Percentiles rank a stretch among this genome's conserved stretches.
phyloP scores from a whole-genome alignment of 1,284 basidiomycete species.

The Heterobasidion annosum region DNA sequence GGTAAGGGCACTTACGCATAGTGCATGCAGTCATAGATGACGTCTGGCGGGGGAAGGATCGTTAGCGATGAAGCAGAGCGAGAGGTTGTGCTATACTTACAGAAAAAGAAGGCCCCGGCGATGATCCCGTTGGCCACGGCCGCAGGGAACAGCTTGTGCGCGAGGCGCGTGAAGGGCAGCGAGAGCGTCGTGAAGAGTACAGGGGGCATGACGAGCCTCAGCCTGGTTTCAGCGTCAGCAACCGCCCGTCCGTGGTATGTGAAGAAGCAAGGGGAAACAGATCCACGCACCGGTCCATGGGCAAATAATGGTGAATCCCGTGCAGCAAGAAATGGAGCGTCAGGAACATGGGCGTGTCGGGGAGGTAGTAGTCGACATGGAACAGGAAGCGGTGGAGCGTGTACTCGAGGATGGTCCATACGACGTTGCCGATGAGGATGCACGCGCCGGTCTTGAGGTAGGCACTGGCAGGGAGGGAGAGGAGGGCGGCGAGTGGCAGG shows the following conservation, averaged over 20 bases:
- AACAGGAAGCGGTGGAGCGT: conserved; percentile 95
- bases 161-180: conserved; percentile 85
- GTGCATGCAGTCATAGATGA: conserved; percentile 89
- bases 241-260: conserved; percentile 1
- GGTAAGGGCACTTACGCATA: conserved; percentile 57
- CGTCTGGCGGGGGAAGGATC: conserved; percentile 35
- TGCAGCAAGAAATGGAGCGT: conserved; percentile 91
- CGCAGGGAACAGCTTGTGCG: conserved; percentile 76
- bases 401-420: conserved; percentile 97
- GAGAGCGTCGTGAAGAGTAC: conserved; percentile 74
- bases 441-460: conserved; percentile 46
- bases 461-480: conserved; percentile 36
- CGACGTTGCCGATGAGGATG: conserved; percentile 76
- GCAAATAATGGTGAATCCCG: conserved; percentile 96
- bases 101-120: conserved; percentile 86
- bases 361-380: conserved; percentile 89
- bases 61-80: conserved; percentile 3
- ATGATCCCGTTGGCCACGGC: conserved; percentile 91
- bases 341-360: conserved; percentile 76
- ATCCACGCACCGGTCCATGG: conserved; percentile 76
- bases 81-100: conserved; percentile 32
- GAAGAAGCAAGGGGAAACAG: not conserved
- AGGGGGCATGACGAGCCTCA: conserved; percentile 97
- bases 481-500: conserved; percentile 40
- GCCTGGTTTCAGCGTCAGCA: conserved; percentile 27